These are phyloP conservation scores for Botrytis tulipae DNA, from an alignment of 2,329 filamentous ascomycete genomes.

Conservation along the genomic window DNA sequence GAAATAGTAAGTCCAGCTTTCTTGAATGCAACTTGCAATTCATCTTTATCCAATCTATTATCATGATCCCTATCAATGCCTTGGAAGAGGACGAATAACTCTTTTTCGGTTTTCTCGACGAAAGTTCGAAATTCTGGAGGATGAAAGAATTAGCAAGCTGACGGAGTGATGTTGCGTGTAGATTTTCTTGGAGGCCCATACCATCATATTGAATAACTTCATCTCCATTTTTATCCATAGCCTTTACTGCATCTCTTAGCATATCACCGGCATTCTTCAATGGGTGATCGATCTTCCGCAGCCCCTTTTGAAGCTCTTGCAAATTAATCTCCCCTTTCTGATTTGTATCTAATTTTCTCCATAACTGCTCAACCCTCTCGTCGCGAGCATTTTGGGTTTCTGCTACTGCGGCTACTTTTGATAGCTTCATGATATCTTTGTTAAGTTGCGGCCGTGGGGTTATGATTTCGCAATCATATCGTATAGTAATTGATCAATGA, in stretches of 20 bases:
- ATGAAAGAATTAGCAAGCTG: slow-evolving; percentile 11
- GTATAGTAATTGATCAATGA: slow-evolving; percentile 20
- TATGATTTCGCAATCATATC: slow-evolving; percentile 32
- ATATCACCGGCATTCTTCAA: slow-evolving; percentile 90
- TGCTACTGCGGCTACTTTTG: slow-evolving; percentile 70
- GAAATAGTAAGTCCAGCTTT: slow-evolving; percentile 77
- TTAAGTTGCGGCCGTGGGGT: slow-evolving; percentile 21
- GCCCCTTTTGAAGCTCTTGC: slow-evolving; percentile 76
- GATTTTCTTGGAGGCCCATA: slow-evolving; percentile 44
- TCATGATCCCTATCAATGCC: slow-evolving; percentile 84
- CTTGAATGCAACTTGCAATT: slow-evolving; percentile 76
- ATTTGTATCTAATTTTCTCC: slow-evolving; percentile 76
- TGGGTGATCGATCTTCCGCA: slow-evolving; percentile 87
- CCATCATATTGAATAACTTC: slow-evolving; percentile 89
- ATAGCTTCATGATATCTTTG: slow-evolving; percentile 25
- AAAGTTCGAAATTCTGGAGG: slow-evolving; percentile 80
- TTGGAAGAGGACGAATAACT: slow-evolving; percentile 78
- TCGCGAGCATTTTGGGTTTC: slow-evolving; percentile 79
- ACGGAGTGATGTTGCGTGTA: neutral
- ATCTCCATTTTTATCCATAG: slow-evolving; percentile 84
- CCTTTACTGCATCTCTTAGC: slow-evolving; percentile 74
- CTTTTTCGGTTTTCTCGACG: slow-evolving; percentile 80
- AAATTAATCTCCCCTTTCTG: slow-evolving; percentile 79
- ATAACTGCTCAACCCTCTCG: slow-evolving; percentile 78
- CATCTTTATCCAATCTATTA: slow-evolving; percentile 81